These are phyloP conservation scores for Cytospora paraplurivora DNA, from an alignment of 2,329 filamentous ascomycete species.

Conservation along the genomic window DNA sequence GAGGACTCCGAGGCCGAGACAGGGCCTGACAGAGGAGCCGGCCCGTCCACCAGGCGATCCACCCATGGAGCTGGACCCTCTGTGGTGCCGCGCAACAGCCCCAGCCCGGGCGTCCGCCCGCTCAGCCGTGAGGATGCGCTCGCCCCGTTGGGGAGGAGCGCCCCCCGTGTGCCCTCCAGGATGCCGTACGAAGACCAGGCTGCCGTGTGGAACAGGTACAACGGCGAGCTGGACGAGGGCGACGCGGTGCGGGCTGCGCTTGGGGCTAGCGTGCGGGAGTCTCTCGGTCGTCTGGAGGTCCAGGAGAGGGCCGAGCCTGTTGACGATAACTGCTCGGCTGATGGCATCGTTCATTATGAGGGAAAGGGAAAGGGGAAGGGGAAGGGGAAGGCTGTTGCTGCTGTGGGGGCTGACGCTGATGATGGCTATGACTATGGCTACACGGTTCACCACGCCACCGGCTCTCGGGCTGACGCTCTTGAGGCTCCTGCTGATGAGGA, in stretches of 20 bases:
- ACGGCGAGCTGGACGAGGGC: not conserved
- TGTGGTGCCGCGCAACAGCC: not conserved
- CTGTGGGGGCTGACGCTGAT: not conserved
- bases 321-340: not conserved
- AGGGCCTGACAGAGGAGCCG: not conserved
- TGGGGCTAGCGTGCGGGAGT: not conserved
- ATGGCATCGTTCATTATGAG: not conserved
- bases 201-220: not conserved
- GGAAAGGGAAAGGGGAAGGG: not conserved
- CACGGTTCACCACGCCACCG: no score
- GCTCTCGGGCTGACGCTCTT: no score
- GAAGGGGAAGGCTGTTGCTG: not conserved
- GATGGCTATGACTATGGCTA: no score
- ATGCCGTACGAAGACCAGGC: not conserved
- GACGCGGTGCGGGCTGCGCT: not conserved
- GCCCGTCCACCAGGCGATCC: not conserved
- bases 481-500: not conserved
- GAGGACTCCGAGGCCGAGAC: conserved; percentile 7
- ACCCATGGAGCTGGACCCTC: not conserved
- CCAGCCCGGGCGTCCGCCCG: not conserved
- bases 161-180: not conserved
- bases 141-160: not conserved
- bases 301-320: not conserved
- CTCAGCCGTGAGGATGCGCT: not conserved
- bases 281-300: not conserved